Evolutionary conservation across 495 filamentous ascomycete genomes (phyloP).

Genomic region (Penicillium coprophilum): DNA sequence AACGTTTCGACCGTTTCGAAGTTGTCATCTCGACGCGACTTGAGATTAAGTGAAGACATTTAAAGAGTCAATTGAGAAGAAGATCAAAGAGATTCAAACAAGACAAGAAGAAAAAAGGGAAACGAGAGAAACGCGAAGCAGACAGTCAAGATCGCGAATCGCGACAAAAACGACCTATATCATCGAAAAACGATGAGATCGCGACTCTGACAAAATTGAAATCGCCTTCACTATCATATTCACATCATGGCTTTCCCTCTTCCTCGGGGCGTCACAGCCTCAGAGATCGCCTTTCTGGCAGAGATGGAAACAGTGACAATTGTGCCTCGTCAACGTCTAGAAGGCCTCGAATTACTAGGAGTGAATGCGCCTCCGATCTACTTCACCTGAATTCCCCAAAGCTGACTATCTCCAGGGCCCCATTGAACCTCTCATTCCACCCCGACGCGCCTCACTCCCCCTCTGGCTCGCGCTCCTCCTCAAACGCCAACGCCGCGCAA

Average conservation of each 20-base stretch:
- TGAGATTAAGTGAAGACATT: background rate
- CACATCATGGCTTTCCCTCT: constrained; percentile 75
- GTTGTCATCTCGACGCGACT: background rate
- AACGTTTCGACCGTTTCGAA: constrained; percentile 6
- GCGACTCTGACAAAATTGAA: background rate
- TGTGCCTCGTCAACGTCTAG: constrained; percentile 85
- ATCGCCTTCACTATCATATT: background rate
- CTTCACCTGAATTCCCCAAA: background rate
- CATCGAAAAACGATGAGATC: background rate
- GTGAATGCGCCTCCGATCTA: constrained; percentile 46
- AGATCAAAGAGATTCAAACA: background rate
- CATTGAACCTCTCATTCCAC: constrained; percentile 72
- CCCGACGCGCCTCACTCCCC: constrained; percentile 75
- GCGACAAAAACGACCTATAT: background rate
- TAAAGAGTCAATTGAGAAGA: background rate
- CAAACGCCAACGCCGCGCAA: constrained; percentile 90
- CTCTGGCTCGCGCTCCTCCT: constrained; percentile 97
- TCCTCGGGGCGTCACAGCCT: constrained; percentile 77
- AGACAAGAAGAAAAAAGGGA: background rate
- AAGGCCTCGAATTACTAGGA: constrained; percentile 76
- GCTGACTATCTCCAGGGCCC: constrained; percentile 59
- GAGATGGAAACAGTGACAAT: constrained; percentile 96
- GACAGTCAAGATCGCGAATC: background rate
- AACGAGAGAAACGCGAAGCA: background rate
- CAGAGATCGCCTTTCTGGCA: constrained; percentile 91